Conservation (phyloP, 345 rosid species). For the Eucalyptus guilfoylei region DNA sequence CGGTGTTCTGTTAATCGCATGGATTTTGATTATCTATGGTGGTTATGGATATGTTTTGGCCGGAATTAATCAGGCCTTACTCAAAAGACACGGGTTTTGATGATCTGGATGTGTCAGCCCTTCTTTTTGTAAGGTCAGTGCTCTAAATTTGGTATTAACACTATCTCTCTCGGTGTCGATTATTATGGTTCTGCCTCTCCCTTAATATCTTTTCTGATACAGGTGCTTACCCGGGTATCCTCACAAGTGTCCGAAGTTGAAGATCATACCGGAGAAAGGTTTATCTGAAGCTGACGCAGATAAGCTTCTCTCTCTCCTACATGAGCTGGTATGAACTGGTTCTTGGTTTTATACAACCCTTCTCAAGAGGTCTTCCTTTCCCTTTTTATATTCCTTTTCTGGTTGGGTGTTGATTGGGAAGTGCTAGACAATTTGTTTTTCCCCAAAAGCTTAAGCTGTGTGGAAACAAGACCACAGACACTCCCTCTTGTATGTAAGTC, state of each 20-base stretch:
- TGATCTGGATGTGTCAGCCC: slow-evolving; percentile 74
- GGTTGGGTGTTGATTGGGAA: background rate
- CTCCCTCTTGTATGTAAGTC: background rate
- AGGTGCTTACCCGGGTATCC: slow-evolving; percentile 98
- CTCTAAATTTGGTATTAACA: background rate
- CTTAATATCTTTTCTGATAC: background rate
- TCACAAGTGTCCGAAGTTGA: slow-evolving; percentile 80
- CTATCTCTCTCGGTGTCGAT: background rate
- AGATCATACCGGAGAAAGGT: slow-evolving; percentile 74
- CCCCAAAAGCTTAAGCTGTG: background rate
- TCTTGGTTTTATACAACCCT: background rate
- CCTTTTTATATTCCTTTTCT: background rate
- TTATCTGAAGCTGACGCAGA: slow-evolving; percentile 57
- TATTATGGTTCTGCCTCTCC: background rate
- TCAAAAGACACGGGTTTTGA: slow-evolving; percentile 87
- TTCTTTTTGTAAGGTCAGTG: slow-evolving; percentile 62
- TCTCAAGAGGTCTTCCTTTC: background rate
- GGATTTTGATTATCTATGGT: background rate
- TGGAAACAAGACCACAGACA: background rate
- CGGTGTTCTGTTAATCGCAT: background rate
- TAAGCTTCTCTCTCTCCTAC: slow-evolving; percentile 69
- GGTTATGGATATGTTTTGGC: slow-evolving; percentile 1
- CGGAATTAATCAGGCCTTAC: slow-evolving; percentile 61
- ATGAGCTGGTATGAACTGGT: slow-evolving; percentile 50
- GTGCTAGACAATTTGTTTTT: background rate